Evolutionary conservation across 306 rosid genomes (phyloP), one percentile per base, ranked within the genome.

Genomic region (Quercus alba): DNA sequence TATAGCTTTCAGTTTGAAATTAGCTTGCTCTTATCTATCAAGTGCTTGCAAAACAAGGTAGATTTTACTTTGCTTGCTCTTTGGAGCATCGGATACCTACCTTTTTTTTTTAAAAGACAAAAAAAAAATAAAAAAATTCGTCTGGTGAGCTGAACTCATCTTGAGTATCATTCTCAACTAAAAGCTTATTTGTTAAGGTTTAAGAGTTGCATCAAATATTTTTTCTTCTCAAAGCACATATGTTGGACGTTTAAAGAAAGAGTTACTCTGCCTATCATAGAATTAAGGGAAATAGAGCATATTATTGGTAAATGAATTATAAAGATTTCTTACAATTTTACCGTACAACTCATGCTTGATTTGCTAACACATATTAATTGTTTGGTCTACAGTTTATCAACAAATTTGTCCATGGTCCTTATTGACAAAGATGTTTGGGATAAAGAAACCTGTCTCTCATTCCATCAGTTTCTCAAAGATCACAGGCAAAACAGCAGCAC

Each of bases 371-470:
- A 55, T 56, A 41, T 85, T 81, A 7, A 72, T 77, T 62, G 18
- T 49, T 72, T 78, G 72, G 46, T 62, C 68, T 46, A 41, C 89
- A 92, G 94, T 70, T 38, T 74, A 74, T 79, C 88, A 8, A 25
- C 64, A 23, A 82, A 76, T 70, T 80, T 88, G 80, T 88, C 92
- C 44, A 85, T 95, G 90, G 87, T 95, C 76, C 86, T 95, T 56
- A 74, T 95, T 58, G 98, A 93, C 80, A 87, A 88, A 85, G 98
- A 95, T 72, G 84, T 82, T 73, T 91, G 95, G 96, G 92, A 93
- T 77, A 84, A 82, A 74, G 90, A 88, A 86, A 62, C 86, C 46
- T 80, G 83, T 75, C 59, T 56, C 61, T 69, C 41, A 72, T 80
- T 84, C 51, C 84, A 55, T 72, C 78, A 35, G 70, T 67, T 78